Evolutionary conservation across 805 yeast species (phyloP).

Genomic region (Yarrowia hollandica): DNA sequence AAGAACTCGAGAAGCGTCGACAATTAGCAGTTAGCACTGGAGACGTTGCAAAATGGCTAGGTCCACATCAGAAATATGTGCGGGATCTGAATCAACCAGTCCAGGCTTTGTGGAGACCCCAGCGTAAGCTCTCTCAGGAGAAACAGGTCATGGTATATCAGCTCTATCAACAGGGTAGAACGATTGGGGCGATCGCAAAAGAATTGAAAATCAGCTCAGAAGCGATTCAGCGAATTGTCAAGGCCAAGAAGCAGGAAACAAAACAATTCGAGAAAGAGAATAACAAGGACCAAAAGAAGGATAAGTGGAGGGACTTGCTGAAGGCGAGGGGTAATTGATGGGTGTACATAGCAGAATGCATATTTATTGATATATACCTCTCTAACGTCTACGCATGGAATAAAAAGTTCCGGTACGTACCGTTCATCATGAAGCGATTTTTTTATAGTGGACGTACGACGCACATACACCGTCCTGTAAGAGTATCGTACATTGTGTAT

Average conservation of each 20-base stretch:
- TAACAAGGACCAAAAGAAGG: not conserved
- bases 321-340: not conserved
- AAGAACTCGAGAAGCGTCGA: slow-evolving; percentile 16
- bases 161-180: slow-evolving; percentile 1
- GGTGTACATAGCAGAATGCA: not conserved
- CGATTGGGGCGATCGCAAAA: slow-evolving; percentile 3
- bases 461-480: too few species aligned
- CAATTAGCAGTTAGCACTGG: slow-evolving; percentile 18
- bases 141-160: slow-evolving; percentile 13
- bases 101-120: slow-evolving; percentile 6
- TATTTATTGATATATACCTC: not conserved
- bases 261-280: slow-evolving; percentile 8
- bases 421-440: too few species aligned
- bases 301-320: slow-evolving; percentile 12
- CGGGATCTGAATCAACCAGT: slow-evolving; percentile 9
- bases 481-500: too few species aligned
- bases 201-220: slow-evolving; percentile 10
- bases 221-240: slow-evolving; percentile 15
- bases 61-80: slow-evolving; percentile 18
- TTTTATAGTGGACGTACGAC: too few species aligned
- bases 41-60: slow-evolving; percentile 23
- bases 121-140: slow-evolving; percentile 7
- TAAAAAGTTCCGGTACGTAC: too few species aligned
- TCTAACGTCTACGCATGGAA: too few species aligned
- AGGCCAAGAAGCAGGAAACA: slow-evolving; percentile 16